Percentiles rank a stretch among this genome's conserved stretches.
Conservation (phyloP, 305 asterid genomes). For the Solanum hybrid region DNA sequence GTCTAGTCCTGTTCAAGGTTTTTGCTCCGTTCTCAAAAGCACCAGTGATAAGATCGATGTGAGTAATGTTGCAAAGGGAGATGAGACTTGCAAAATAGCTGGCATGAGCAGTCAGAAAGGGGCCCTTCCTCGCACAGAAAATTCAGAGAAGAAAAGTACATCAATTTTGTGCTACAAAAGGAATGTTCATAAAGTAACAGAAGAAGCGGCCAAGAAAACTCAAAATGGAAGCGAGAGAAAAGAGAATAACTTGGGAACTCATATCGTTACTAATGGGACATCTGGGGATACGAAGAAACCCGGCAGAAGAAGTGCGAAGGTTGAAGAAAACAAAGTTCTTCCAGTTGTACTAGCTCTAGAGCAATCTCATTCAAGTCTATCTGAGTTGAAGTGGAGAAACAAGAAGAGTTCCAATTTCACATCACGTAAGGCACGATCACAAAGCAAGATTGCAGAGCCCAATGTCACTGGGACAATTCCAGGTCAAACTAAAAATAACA, state of each 20-base stretch:
- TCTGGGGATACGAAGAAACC: not conserved
- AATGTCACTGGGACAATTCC: not conserved
- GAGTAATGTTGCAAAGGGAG: not conserved
- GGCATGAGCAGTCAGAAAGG: not conserved
- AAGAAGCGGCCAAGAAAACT: not conserved
- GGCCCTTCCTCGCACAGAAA: not conserved
- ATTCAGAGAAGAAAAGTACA: not conserved
- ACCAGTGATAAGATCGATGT: not conserved
- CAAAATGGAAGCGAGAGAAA: constrained; percentile 7
- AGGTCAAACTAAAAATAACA: not conserved
- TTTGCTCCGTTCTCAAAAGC: not conserved
- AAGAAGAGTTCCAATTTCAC: constrained; percentile 27
- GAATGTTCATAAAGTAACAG: not conserved
- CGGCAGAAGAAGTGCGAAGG: not conserved
- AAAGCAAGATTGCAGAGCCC: not conserved
- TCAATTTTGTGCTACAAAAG: constrained; percentile 5
- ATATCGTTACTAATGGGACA: not conserved
- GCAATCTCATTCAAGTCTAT: constrained; percentile 27
- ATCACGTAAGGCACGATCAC: not conserved
- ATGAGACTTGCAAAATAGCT: not conserved
- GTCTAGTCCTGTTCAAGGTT: not conserved
- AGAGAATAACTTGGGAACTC: not conserved
- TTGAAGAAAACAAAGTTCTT: constrained; percentile 12
- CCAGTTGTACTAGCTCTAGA: constrained; percentile 73
- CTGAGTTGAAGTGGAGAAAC: constrained; percentile 34